Conservation (phyloP, 352 stramenopile genomes). For the Globisporangium cederbergense region DNA sequence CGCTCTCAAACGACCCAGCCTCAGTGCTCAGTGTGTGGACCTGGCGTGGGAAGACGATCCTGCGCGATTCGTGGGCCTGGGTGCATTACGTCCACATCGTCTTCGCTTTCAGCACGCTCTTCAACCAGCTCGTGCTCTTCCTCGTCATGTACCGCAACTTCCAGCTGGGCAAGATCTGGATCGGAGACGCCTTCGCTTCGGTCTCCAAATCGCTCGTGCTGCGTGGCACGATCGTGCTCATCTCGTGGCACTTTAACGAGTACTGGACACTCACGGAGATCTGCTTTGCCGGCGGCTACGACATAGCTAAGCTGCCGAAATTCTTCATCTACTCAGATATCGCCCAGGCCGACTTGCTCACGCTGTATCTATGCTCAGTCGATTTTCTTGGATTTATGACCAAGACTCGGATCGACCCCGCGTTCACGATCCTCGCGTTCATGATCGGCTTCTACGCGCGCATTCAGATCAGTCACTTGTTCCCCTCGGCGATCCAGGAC, state of each 20-base stretch:
- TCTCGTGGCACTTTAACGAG: constrained; percentile 33
- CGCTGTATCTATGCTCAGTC: constrained; percentile 27
- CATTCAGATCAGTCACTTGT: not conserved
- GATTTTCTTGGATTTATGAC: constrained; percentile 22
- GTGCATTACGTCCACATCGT: constrained; percentile 28
- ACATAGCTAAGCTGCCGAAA: constrained; percentile 17
- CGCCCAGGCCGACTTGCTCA: constrained; percentile 29
- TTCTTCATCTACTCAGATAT: constrained; percentile 31
- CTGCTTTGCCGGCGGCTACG: constrained; percentile 18
- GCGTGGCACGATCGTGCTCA: constrained; percentile 28
- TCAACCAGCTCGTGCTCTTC: constrained; percentile 25
- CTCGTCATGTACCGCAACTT: constrained; percentile 32
- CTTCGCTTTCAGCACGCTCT: constrained; percentile 26
- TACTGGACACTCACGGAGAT: constrained; percentile 36
- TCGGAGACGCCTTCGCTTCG: constrained; percentile 35
- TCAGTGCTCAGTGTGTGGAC: constrained; percentile 13
- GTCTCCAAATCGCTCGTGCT: constrained; percentile 32
- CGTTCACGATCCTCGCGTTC: constrained; percentile 25
- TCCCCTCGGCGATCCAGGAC: not conserved
- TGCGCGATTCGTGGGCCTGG: constrained; percentile 21
- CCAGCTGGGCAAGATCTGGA: constrained; percentile 29
- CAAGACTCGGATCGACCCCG: constrained; percentile 28
- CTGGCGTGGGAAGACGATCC: constrained; percentile 1
- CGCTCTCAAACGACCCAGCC: constrained; percentile 18
- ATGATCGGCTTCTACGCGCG: constrained; percentile 24